Evolutionary conservation across 129 eudicot genomes (phyloP), one percentile per base, ranked within the genome.

Genomic region (Pseudognaphalium luteoalbum): DNA sequence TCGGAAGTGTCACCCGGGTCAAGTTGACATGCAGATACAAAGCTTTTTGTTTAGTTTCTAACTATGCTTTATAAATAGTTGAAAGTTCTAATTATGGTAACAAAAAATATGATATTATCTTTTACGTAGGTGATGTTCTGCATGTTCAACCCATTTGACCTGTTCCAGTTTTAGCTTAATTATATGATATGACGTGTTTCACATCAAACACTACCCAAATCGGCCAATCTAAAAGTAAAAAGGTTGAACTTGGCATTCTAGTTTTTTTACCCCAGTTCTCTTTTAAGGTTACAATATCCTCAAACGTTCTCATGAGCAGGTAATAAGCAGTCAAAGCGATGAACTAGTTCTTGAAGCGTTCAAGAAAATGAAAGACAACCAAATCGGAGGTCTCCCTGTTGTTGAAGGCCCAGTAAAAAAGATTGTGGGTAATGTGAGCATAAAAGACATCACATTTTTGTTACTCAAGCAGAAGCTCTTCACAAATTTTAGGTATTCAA

Each of bases 311-410:
- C 21, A 21, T 78, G 59, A 9, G 21, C 86, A 93, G 97, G 86
- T 93, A 74, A 68, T 94, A 19, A 83, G 86, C 73, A 76, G 86
- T 37, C 84, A 82, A 66, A 77, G 82, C 42, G 20, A 87, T 69
- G 97, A 94, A 66, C 82, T 89, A 41, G 80, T 94, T 59, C 86
- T 94, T 22, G 97, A 91, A 83, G 98, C 97, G n/a, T 94, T 94
- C 76, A 91, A 89, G 86, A 83, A 82, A 76, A 91, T 94, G 98
- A 94, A 91, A 76, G 96, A 94, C 72, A 81, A 84, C 77, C 81
- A 88, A 73, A 94, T 94, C 3, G 98, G 97, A 20, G 98, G 98
- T 52, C 90, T 94, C 52, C 98, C 98, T 0, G 93, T 94, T 71
- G 84, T 88, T 5, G 92, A 91, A 77, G 98, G 98, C 67, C 84